These are phyloP conservation scores for Phalaenopsis hybrid DNA, from an alignment of 116 monocot species.

Conservation along the genomic window DNA sequence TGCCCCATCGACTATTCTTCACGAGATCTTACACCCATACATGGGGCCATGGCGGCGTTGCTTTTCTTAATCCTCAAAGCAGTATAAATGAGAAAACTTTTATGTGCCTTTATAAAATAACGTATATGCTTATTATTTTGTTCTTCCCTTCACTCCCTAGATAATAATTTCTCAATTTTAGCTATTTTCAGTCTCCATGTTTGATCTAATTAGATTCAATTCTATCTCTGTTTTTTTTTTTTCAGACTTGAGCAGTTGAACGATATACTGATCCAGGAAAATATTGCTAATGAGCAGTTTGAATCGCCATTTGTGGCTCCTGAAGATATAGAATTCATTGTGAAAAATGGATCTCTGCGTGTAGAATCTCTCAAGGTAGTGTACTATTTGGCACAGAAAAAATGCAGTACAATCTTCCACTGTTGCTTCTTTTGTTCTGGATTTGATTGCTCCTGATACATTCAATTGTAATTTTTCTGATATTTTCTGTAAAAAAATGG, in stretches of 20 bases:
- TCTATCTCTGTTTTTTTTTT: slow-evolving; percentile 5
- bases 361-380: slow-evolving; percentile 49
- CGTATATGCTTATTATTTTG: slow-evolving; percentile 33
- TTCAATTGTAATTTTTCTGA: neutral
- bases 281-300: slow-evolving; percentile 12
- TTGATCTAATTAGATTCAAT: slow-evolving; percentile 12
- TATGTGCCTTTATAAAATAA: slow-evolving; percentile 80
- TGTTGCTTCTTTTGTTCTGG: too few species aligned
- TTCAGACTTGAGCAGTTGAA: slow-evolving; percentile 95
- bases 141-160: neutral
- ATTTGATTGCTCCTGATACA: neutral
- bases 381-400: neutral
- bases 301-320: slow-evolving; percentile 41
- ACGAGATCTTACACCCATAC: slow-evolving; percentile 40
- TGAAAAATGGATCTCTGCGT: slow-evolving; percentile 33
- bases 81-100: slow-evolving; percentile 44
- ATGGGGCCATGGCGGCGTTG: slow-evolving; percentile 87
- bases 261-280: slow-evolving; percentile 83
- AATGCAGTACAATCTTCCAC: neutral
- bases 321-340: slow-evolving; percentile 36
- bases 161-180: neutral
- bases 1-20: slow-evolving; percentile 88
- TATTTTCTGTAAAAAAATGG: neutral
- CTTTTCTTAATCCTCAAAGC: slow-evolving; percentile 75
- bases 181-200: neutral